A percentile compares a stretch with the other conserved stretches of the same genome.
Conservation (phyloP, 345 rosid genomes). For the Lepidium aucheri region DNA sequence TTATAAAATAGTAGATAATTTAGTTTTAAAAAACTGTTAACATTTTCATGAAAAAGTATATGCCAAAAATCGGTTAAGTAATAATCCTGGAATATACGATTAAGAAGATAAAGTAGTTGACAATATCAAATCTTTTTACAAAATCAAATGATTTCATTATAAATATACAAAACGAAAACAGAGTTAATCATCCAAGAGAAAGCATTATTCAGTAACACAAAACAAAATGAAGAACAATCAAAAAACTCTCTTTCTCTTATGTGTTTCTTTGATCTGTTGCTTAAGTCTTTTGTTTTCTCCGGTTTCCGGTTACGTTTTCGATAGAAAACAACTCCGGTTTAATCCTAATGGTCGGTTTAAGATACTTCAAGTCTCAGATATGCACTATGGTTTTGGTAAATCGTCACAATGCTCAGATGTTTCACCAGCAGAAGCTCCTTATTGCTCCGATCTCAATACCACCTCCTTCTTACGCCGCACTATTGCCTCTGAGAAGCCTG, state of each 20-base stretch:
- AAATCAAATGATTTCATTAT: background rate
- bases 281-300: slow-evolving; percentile 6
- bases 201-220: background rate
- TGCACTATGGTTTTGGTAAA: slow-evolving; percentile 81
- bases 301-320: background rate
- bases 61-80: background rate
- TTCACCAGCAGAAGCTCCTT: slow-evolving; percentile 33
- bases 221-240: slow-evolving; percentile 8
- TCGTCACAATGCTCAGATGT: slow-evolving; percentile 48
- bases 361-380: slow-evolving; percentile 87
- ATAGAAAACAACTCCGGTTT: slow-evolving; percentile 40
- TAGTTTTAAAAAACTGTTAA: too few relatives aligned
- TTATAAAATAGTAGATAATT: too few relatives aligned
- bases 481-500: slow-evolving; percentile 72
- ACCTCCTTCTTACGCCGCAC: slow-evolving; percentile 60
- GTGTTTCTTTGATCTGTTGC: slow-evolving; percentile 9
- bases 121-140: background rate
- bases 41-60: background rate
- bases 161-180: background rate
- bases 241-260: background rate
- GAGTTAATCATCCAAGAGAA: background rate
- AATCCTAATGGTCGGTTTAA: slow-evolving; percentile 53
- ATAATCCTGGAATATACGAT: slow-evolving; percentile 1
- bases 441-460: slow-evolving; percentile 88
- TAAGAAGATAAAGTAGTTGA: background rate